Conservation (phyloP, 1,284 basidiomycete species). For the Rhizoctonia solani region DNA sequence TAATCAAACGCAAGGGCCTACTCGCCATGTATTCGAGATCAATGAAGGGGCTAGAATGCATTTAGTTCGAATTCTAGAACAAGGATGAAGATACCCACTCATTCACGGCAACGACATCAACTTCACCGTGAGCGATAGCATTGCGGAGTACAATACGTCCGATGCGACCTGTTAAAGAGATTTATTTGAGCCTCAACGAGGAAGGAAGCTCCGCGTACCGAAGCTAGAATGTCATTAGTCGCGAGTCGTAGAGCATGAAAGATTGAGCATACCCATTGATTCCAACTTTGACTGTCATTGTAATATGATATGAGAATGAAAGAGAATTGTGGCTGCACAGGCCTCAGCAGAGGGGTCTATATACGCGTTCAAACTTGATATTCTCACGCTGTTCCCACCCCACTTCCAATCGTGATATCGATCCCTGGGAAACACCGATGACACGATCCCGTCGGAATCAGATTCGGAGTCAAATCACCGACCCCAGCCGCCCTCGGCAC, state of each 20-base stretch:
- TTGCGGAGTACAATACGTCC: constrained; percentile 98
- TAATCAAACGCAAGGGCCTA: not conserved
- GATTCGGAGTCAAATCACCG: not conserved
- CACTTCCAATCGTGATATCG: constrained; percentile 17
- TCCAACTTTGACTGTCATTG: constrained; percentile 76
- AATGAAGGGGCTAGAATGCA: constrained; percentile 79
- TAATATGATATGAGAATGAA: constrained; percentile 34
- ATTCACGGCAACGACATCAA: constrained; percentile 87
- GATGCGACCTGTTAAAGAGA: constrained; percentile 75
- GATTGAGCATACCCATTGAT: constrained; percentile 80
- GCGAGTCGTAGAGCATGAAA: constrained; percentile 8
- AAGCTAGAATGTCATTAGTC: constrained; percentile 55
- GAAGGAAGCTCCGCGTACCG: too few relatives aligned
- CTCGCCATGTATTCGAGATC: constrained; percentile 90
- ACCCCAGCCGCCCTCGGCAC: not conserved
- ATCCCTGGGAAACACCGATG: constrained; percentile 13
- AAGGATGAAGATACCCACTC: constrained; percentile 61
- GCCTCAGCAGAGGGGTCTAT: not conserved
- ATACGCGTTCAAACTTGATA: not conserved
- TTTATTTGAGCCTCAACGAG: too few relatives aligned
- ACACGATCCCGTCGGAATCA: not conserved
- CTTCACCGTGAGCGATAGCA: constrained; percentile 76
- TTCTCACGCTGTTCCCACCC: constrained; percentile 32
- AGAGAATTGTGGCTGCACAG: constrained; percentile 3
- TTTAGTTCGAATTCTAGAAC: constrained; percentile 27